Conservation (phyloP, 2,329 filamentous ascomycete genomes). For the Scedosporium aurantiacum region DNA sequence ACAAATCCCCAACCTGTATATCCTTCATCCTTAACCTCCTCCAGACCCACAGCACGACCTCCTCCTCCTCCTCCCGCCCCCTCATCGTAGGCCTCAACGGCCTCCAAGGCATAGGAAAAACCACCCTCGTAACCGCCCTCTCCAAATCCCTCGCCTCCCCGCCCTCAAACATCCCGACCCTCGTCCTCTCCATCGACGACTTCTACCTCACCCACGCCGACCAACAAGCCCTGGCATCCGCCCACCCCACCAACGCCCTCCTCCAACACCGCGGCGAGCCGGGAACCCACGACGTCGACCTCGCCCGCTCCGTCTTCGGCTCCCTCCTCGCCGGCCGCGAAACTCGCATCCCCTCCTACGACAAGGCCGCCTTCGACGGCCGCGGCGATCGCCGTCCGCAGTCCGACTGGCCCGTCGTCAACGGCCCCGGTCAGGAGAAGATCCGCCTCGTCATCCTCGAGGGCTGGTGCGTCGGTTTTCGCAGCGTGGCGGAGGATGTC, state of each 20-base stretch:
- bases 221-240: slow-evolving; percentile 52
- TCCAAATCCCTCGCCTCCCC: slow-evolving; percentile 43
- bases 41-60: slow-evolving; percentile 26
- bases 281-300: slow-evolving; percentile 65
- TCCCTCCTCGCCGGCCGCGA: slow-evolving; percentile 29
- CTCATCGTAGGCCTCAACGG: slow-evolving; percentile 86
- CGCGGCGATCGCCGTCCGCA: slow-evolving; percentile 63
- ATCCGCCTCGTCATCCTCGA: slow-evolving; percentile 67
- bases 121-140: slow-evolving; percentile 66
- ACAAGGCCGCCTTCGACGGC: slow-evolving; percentile 69
- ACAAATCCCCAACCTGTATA: slow-evolving; percentile 68
- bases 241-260: slow-evolving; percentile 60
- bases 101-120: slow-evolving; percentile 87
- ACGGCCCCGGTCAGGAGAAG: slow-evolving; percentile 35
- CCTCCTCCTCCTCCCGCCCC: slow-evolving; percentile 38
- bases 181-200: slow-evolving; percentile 78
- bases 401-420: slow-evolving; percentile 49
- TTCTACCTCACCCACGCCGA: slow-evolving; percentile 68
- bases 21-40: slow-evolving; percentile 62
- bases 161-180: slow-evolving; percentile 47
- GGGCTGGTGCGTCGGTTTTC: slow-evolving; percentile 86
- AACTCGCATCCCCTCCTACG: slow-evolving; percentile 60
- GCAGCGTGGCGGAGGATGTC: slow-evolving; percentile 42
- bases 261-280: slow-evolving; percentile 77
- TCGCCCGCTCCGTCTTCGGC: slow-evolving; percentile 52